phyloP scores from a whole-genome alignment of 2,329 filamentous ascomycete species.

The Colletotrichum siamense region DNA sequence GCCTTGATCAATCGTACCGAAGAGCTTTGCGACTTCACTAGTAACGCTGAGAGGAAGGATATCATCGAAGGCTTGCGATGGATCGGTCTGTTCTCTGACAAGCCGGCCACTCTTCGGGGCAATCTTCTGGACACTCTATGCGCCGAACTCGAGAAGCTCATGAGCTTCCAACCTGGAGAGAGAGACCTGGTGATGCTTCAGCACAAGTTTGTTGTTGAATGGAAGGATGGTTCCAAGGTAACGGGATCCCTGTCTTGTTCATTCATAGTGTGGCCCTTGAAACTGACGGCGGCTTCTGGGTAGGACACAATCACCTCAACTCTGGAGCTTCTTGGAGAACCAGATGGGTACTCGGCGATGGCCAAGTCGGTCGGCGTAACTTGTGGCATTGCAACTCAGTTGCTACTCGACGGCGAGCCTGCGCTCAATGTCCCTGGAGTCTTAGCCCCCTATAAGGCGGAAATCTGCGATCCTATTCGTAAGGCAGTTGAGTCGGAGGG shows the following conservation, averaged over 20 bases:
- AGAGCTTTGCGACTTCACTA: conserved; percentile 65
- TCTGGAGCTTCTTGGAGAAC: conserved; percentile 69
- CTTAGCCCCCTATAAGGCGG: conserved; percentile 76
- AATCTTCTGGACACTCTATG: conserved; percentile 76
- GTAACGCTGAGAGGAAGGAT: conserved; percentile 65
- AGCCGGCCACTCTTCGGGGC: conserved; percentile 61
- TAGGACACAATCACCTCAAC: conserved; percentile 62
- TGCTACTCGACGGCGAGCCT: conserved; percentile 69
- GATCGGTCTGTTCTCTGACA: conserved; percentile 60
- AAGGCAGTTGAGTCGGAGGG: conserved; percentile 79
- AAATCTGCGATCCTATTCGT: conserved; percentile 76
- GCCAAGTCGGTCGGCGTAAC: conserved; percentile 72
- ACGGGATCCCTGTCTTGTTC: background rate
- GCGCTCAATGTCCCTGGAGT: conserved; percentile 75
- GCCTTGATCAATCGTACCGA: conserved; percentile 62
- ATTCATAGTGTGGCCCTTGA: fast-evolving
- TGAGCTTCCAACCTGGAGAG: conserved; percentile 72
- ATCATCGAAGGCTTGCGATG: conserved; percentile 69
- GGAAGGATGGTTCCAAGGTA: conserved; percentile 60
- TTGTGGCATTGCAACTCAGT: conserved; percentile 74
- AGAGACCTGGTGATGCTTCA: conserved; percentile 67
- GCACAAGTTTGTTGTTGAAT: conserved; percentile 72
- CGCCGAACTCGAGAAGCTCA: conserved; percentile 74
- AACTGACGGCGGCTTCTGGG: background rate
- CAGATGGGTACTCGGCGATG: conserved; percentile 72